Evolutionary conservation across 257 asterid species (phyloP), one percentile per base, ranked within the genome.

Genomic region (Salvia rosmarinus): DNA sequence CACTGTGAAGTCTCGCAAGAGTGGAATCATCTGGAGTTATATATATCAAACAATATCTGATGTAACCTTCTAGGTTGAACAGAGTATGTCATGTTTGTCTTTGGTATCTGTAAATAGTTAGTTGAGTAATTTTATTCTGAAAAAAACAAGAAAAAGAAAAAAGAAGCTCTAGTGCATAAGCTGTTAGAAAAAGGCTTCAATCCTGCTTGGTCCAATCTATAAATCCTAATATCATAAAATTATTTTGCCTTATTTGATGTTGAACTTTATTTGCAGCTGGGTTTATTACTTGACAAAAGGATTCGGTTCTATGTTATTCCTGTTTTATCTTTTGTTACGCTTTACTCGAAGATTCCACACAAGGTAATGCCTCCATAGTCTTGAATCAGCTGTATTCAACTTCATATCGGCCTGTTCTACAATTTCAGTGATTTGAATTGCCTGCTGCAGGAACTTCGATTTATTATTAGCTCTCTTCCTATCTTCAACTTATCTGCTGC

Each of bases 311-410:
- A 88, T 67, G 64, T 85, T 56, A 75, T 88, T 81, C 99, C 99
- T 32, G 89, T 76, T 83, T 73, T 91, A 67, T 80, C 90, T 12
- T 94, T 94, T 85, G 89, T 91, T 73, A 66, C 85, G 68, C 91
- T 94, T 63, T 94, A 94, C 81, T 89, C 96, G 3, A 94, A 94
- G 85, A 97, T 94, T 78, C 93, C 99, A 20, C 99, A 94, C 84
- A 94, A 91, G 97, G 99, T 94, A 86, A 70, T 40, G 63, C 61
- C 55, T 54, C 72, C 57, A 25, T 64, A 68, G 60, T 62, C 35
- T 66, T 40, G 50, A 50, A 40, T 69, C 63, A 25, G 56, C 42
- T 47, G 23, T 67, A 46, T 39, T 74, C 67, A 64, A 56, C 37
- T 58, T 77, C 60, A 73, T 34, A 25, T 71, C 49, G 60, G 68